These are phyloP conservation scores for Termitomyces sp. DNA, from an alignment of 768 basidiomycete genomes.

Conservation along the genomic window DNA sequence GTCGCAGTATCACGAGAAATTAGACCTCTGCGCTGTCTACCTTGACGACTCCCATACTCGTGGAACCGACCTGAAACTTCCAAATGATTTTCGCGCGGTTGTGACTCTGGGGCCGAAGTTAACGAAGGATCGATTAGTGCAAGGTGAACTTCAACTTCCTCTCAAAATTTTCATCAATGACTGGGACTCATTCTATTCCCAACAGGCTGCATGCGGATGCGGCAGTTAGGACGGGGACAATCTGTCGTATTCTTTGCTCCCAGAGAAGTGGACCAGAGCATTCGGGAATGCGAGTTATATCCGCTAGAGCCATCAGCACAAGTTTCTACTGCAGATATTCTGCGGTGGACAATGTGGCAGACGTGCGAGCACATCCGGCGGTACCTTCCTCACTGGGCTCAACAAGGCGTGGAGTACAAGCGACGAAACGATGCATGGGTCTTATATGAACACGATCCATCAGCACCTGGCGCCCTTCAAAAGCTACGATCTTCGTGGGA, in stretches of 20 bases:
- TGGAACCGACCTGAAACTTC: slow-evolving; percentile 54
- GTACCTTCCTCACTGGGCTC: slow-evolving; percentile 39
- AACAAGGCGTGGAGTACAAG: slow-evolving; percentile 35
- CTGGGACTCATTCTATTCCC: not conserved
- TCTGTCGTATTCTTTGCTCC: slow-evolving; percentile 50
- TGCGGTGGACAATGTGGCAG: slow-evolving; percentile 44
- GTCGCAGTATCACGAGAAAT: slow-evolving; percentile 28
- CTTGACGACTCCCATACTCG: slow-evolving; percentile 54
- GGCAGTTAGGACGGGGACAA: slow-evolving; percentile 45
- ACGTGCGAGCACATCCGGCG: slow-evolving; percentile 43
- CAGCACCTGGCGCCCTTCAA: slow-evolving; percentile 12
- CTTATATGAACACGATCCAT: not conserved
- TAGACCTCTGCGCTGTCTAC: slow-evolving; percentile 43
- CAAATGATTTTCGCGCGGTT: slow-evolving; percentile 37
- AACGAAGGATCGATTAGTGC: slow-evolving; percentile 50
- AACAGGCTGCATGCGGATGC: slow-evolving; percentile 54
- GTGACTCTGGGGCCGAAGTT: slow-evolving; percentile 51
- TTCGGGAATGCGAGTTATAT: slow-evolving; percentile 38
- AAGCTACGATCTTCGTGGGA: slow-evolving; percentile 31
- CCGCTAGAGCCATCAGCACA: slow-evolving; percentile 5
- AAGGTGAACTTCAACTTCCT: slow-evolving; percentile 39
- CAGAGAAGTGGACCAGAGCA: slow-evolving; percentile 34
- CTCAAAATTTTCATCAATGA: slow-evolving; percentile 26
- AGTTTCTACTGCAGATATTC: not conserved
- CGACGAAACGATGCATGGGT: slow-evolving; percentile 24